Percentiles rank a stretch among this genome's conserved stretches.
phyloP scores from a whole-genome alignment of 768 basidiomycete genomes.

The Rhodotorula graminis region DNA sequence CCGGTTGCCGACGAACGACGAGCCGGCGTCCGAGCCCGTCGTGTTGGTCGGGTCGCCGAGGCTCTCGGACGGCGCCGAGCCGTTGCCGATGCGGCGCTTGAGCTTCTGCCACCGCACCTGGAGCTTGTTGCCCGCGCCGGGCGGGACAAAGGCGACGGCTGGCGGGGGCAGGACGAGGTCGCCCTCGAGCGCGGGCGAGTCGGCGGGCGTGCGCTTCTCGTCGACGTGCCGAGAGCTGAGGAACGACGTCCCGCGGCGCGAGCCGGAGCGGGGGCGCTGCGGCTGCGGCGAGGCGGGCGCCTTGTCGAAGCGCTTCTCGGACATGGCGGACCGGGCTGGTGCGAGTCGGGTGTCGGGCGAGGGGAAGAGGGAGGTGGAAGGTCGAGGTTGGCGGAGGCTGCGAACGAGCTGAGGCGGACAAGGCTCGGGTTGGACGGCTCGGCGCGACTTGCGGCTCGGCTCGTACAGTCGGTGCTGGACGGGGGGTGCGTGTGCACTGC shows the following conservation, averaged over 20 bases:
- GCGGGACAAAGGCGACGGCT: conserved; percentile 32
- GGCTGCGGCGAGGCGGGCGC: too few relatives aligned
- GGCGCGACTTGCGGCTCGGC: too few relatives aligned
- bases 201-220: background rate
- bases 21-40: conserved; percentile 22
- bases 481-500: too few relatives aligned
- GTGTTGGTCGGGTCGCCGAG: conserved; percentile 36
- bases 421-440: too few relatives aligned
- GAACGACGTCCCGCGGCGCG: background rate
- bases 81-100: conserved; percentile 57
- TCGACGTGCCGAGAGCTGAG: background rate
- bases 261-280: too few relatives aligned
- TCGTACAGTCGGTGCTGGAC: too few relatives aligned
- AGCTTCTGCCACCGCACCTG: conserved; percentile 54
- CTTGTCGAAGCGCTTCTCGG: too few relatives aligned
- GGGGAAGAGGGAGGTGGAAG: too few relatives aligned
- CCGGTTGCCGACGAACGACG: conserved; percentile 25
- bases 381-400: too few relatives aligned
- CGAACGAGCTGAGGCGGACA: too few relatives aligned
- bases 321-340: too few relatives aligned
- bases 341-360: too few relatives aligned
- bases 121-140: conserved; percentile 21
- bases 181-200: background rate
- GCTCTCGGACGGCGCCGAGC: conserved; percentile 51
- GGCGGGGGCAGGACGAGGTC: conserved; percentile 11